phyloP scores from a whole-genome alignment of 148 eudicot species.

The Amaranthus palmeri region DNA sequence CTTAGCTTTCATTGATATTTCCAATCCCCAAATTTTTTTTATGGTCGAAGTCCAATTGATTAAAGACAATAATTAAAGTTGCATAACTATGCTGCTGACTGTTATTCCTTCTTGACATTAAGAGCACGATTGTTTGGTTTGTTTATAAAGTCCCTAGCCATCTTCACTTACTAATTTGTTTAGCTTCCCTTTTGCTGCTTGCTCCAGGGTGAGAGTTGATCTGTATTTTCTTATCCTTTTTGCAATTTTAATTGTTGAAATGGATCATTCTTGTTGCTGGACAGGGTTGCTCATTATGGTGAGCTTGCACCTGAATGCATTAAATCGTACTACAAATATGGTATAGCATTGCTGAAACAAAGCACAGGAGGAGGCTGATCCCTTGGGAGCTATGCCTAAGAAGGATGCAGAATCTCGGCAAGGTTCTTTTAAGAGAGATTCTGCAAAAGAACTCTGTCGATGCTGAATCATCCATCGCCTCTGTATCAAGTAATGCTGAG shows the following conservation, averaged over 20 bases:
- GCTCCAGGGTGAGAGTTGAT: too few species aligned
- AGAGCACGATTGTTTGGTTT: too few species aligned
- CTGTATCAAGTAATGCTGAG: conserved; percentile 44
- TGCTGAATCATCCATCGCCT: conserved; percentile 53
- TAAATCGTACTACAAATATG: conserved; percentile 68
- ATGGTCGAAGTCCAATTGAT: too few species aligned
- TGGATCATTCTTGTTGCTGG: not conserved
- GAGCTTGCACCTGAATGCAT: conserved; percentile 92
- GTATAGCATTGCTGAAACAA: conserved; percentile 80
- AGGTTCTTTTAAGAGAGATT: conserved; percentile 42
- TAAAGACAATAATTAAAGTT: too few species aligned
- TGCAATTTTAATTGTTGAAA: not conserved
- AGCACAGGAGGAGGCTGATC: conserved; percentile 97
- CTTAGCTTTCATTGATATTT: too few species aligned
- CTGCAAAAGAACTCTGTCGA: conserved; percentile 32
- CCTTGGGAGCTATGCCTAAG: conserved; percentile 69
- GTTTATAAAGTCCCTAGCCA: too few species aligned
- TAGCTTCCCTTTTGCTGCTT: too few species aligned
- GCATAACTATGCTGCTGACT: too few species aligned
- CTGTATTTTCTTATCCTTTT: too few species aligned
- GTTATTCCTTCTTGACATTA: too few species aligned
- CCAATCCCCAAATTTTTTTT: too few species aligned
- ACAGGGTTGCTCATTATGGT: conserved; percentile 71
- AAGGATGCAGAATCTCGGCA: conserved; percentile 59
- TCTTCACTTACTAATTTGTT: too few species aligned